Evolutionary conservation across 163 green algal species (phyloP), one percentile per base, ranked within the genome.

Genomic region (Scenedesmus sp.): DNA sequence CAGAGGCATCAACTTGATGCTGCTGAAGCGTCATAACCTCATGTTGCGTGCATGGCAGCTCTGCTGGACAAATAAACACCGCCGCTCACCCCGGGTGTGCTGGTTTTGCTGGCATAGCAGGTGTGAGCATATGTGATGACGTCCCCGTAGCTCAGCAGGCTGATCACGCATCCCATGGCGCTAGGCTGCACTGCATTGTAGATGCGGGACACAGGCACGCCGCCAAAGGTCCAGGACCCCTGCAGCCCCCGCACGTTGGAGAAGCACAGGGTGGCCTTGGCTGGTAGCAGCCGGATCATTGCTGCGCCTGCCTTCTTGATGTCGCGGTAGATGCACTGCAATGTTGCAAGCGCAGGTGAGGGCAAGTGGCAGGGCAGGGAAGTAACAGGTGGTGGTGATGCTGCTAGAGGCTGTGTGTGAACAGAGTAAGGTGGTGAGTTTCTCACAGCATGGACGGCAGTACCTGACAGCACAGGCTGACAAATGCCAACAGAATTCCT

Each of bases 161-260:
- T 79, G 23, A 88, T 9, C 20, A 88, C 9, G 20, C 15, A 60
- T 56, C 84, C 59, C 26, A 88, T 56, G 55, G 59, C 84, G 13
- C 13, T 88, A 7, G 84, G 84, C 84, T 88, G 84, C 84, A 88
- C 84, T 46, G 54, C 84, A 26, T 88, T 88, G 59, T 88, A 88
- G 46, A 88, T 88, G 23, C 26, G 23, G 9, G 10, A n/a, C 3
- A 88, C 59, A 2, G 56, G 84, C 15, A 46, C 13, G 46, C 84
- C 84, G n/a, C 9, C 23, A n/a, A 88, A 60, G 1, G 23, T 46
- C 59, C 64, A 46, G 46, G 13, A 13, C 9, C 66, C 66, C n/a
- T 73, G 54, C n/a, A 60, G 84, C 9, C 84, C 84, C 52, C 60
- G 23, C 83, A 88, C 64, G 83, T 88, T 88, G 83, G 20, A 46